These are phyloP conservation scores for Aspergillus pseudoviridinutans DNA, from an alignment of 2,329 filamentous ascomycete genomes.

Conservation along the genomic window DNA sequence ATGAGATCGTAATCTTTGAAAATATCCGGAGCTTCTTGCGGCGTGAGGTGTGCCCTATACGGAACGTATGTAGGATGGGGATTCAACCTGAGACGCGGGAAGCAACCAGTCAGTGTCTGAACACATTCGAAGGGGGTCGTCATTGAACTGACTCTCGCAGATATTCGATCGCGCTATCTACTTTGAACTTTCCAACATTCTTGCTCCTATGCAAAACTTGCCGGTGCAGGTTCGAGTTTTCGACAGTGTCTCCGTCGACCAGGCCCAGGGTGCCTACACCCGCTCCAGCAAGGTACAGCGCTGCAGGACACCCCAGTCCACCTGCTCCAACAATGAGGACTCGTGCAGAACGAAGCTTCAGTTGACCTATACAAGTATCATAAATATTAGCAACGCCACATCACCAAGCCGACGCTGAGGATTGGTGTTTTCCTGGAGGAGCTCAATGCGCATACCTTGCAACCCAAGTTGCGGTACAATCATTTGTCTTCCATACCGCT, in stretches of 20 bases:
- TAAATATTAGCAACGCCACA: constrained; percentile 4
- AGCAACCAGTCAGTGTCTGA: constrained; percentile 7
- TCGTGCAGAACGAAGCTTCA: constrained; percentile 63
- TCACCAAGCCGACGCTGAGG: neutral
- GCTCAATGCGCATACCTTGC: constrained; percentile 50
- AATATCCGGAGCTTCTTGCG: constrained; percentile 63
- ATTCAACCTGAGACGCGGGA: constrained; percentile 58
- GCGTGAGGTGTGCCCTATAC: constrained; percentile 62
- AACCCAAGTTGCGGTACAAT: constrained; percentile 80
- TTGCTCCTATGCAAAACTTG: constrained; percentile 76
- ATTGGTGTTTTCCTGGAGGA: neutral
- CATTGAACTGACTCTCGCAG: constrained; percentile 48
- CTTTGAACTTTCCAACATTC: constrained; percentile 72
- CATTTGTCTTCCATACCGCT: constrained; percentile 84
- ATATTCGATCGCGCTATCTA: constrained; percentile 67
- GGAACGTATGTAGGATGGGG: constrained; percentile 62
- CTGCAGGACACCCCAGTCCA: constrained; percentile 86
- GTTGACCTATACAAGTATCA: constrained; percentile 57
- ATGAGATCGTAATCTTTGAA: constrained; percentile 74
- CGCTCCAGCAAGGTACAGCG: constrained; percentile 86
- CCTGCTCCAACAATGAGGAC: constrained; percentile 84
- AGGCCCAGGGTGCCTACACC: constrained; percentile 80
- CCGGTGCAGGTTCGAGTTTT: constrained; percentile 85
- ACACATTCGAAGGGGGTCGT: neutral
- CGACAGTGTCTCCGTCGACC: constrained; percentile 83